Conservation (phyloP, 192 early-diverging fungal species). For the Piromyces finnis region DNA sequence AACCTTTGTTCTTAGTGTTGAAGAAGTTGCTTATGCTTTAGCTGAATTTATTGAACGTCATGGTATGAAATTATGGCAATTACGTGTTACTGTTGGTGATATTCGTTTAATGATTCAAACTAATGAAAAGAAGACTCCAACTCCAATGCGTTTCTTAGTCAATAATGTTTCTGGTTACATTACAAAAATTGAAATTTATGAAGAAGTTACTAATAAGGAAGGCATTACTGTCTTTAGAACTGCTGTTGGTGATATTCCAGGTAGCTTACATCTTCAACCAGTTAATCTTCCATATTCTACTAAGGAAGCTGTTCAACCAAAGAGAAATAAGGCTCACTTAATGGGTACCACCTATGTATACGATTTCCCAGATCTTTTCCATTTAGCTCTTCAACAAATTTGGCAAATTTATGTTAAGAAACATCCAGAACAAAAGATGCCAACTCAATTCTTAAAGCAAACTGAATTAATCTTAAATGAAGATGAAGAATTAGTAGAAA, state of each 20-base stretch:
- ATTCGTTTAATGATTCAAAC: conserved; percentile 80
- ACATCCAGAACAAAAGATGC: conserved; percentile 11
- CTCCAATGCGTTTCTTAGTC: conserved; percentile 76
- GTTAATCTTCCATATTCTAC: conserved; percentile 71
- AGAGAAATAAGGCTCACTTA: conserved; percentile 92
- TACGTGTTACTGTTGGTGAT: conserved; percentile 90
- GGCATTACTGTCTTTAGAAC: conserved; percentile 77
- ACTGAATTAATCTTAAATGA: conserved; percentile 82
- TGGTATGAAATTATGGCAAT: conserved; percentile 81
- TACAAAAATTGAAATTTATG: conserved; percentile 79
- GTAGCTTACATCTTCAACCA: conserved; percentile 63
- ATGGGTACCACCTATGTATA: conserved; percentile 98
- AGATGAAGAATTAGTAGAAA: conserved; percentile 49
- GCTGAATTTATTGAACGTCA: conserved; percentile 84
- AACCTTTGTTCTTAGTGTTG: conserved; percentile 73
- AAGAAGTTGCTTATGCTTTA: conserved; percentile 65
- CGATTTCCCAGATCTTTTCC: conserved; percentile 96
- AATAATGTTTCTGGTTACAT: conserved; percentile 84
- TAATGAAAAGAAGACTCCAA: conserved; percentile 31
- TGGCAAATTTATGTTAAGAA: conserved; percentile 36
- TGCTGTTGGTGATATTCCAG: conserved; percentile 46
- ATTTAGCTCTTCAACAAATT: conserved; percentile 57
- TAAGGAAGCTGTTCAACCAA: conserved; percentile 90
- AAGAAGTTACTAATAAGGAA: conserved; percentile 63
- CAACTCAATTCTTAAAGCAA: conserved; percentile 48